A percentile compares a stretch with the other conserved stretches of the same genome.
Evolutionary conservation across 306 rosid species (phyloP).

Genomic region (Cucurbita moschata): DNA sequence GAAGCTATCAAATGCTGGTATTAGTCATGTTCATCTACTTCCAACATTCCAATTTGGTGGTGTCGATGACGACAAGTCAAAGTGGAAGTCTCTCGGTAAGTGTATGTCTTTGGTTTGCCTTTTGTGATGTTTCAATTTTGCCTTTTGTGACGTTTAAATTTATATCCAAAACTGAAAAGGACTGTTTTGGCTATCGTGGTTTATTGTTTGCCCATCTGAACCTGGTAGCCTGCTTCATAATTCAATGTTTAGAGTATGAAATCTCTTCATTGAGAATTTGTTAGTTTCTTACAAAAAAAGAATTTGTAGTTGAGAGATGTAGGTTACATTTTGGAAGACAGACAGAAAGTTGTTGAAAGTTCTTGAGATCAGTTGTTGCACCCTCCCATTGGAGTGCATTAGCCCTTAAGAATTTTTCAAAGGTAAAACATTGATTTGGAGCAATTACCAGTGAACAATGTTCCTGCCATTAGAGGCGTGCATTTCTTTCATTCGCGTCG

Average conservation of each 20-base stretch:
- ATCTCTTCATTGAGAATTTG: not conserved
- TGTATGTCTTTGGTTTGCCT: not conserved
- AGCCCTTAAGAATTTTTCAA: not conserved
- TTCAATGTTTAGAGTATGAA: not conserved
- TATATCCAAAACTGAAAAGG: not conserved
- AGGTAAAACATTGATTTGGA: not conserved
- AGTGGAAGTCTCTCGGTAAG: constrained; percentile 70
- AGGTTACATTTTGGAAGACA: not conserved
- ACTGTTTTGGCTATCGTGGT: not conserved
- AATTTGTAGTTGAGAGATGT: not conserved
- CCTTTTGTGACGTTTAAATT: not conserved
- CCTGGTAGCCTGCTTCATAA: not conserved
- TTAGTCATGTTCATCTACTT: constrained; percentile 76
- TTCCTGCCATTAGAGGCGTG: not conserved
- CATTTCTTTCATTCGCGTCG: not conserved
- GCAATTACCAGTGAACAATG: not conserved
- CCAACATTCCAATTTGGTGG: constrained; percentile 84
- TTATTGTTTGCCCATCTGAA: not conserved
- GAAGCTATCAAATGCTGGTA: constrained; percentile 73
- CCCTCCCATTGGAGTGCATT: not conserved
- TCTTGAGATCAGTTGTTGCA: not conserved
- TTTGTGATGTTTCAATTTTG: not conserved
- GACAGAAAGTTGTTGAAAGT: not conserved
- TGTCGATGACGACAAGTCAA: constrained; percentile 75
- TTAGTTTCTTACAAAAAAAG: not conserved